Conservation (phyloP, 2,329 filamentous ascomycete species). For the Tolypocladium ovalisporum region DNA sequence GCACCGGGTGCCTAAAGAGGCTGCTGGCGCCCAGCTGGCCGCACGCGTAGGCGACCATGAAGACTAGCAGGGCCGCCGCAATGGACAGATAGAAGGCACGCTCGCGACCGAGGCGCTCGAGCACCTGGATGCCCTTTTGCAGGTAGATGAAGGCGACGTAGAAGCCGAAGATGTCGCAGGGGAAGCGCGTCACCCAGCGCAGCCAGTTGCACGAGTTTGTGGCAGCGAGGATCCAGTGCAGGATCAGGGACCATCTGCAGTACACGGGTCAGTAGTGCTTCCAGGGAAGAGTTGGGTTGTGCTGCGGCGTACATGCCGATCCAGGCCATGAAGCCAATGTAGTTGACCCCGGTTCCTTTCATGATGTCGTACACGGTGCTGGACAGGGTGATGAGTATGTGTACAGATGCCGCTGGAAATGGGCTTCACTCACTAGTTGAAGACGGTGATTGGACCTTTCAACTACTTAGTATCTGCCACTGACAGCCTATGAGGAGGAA, state of each 20-base stretch:
- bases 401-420: too few relatives aligned
- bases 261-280: not conserved
- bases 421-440: conserved; percentile 57
- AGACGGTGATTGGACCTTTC: conserved; percentile 75
- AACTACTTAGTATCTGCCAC: conserved; percentile 2
- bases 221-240: conserved; percentile 75
- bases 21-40: conserved; percentile 59
- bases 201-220: conserved; percentile 82
- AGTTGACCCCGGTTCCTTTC: conserved; percentile 63
- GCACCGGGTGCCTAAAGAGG: conserved; percentile 63
- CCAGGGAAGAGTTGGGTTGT: too few relatives aligned
- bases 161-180: conserved; percentile 89
- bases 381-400: not conserved
- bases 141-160: conserved; percentile 89
- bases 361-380: conserved; percentile 86
- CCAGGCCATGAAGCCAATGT: conserved; percentile 86
- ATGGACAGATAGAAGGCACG: conserved; percentile 70
- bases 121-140: conserved; percentile 81
- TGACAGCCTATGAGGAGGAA: not conserved
- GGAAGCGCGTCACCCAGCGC: conserved; percentile 83
- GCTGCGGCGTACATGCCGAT: conserved; percentile 56
- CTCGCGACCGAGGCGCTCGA: conserved; percentile 59
- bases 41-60: conserved; percentile 65
- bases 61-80: conserved; percentile 64
- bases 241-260: conserved; percentile 63